Conservation (phyloP, 345 rosid species). For the Camelina hispida region DNA sequence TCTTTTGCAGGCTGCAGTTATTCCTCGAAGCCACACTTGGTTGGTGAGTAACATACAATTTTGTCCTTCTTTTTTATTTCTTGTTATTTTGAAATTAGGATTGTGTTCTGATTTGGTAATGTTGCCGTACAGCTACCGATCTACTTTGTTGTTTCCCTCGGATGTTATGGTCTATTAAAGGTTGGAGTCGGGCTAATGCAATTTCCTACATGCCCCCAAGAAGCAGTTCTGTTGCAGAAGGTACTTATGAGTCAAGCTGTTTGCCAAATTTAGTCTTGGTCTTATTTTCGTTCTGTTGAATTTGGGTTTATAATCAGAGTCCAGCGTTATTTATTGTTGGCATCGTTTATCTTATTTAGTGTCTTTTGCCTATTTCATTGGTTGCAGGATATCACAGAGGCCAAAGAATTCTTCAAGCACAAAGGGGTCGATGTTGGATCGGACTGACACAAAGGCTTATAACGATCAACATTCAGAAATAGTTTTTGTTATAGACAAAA, state of each 20-base stretch:
- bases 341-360: neutral
- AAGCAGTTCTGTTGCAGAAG: constrained; percentile 68
- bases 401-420: constrained; percentile 66
- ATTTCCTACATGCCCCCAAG: constrained; percentile 82
- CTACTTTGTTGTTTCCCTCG: constrained; percentile 70
- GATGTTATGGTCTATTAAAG: constrained; percentile 81
- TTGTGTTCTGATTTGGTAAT: neutral
- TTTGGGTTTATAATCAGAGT: neutral
- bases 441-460: constrained; percentile 37
- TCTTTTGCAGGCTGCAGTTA: constrained; percentile 59
- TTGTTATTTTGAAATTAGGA: constrained; percentile 4
- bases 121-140: constrained; percentile 56
- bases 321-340: neutral
- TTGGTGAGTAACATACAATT: constrained; percentile 48
- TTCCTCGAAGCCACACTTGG: constrained; percentile 58
- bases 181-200: constrained; percentile 73
- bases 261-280: neutral
- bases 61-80: neutral
- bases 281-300: neutral
- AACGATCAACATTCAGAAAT: neutral
- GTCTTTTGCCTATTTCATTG: neutral
- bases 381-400: constrained; percentile 80
- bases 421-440: constrained; percentile 74
- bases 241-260: constrained; percentile 35
- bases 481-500: neutral